Conservation (phyloP, 257 asterid species). For the Scutellaria galericulata region DNA sequence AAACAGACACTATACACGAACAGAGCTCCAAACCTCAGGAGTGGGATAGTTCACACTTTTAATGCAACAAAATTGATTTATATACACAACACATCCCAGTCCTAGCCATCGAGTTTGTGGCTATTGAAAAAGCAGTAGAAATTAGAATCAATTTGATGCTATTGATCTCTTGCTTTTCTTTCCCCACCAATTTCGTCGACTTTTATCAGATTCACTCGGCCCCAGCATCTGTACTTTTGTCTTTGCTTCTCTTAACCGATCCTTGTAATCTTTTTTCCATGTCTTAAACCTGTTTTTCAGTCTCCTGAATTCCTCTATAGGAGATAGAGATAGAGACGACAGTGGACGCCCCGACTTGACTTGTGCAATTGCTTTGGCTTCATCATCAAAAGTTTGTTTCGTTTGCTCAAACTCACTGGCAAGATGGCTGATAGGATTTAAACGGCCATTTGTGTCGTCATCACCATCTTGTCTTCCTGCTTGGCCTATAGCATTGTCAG, state of each 20-base stretch:
- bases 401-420: conserved; percentile 64
- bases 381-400: conserved; percentile 61
- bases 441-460: conserved; percentile 38
- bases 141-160: conserved; percentile 8
- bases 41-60: conserved; percentile 22
- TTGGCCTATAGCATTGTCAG: conserved; percentile 41
- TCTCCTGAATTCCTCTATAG: conserved; percentile 52
- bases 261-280: conserved; percentile 73
- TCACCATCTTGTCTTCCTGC: conserved; percentile 38
- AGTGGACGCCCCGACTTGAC: conserved; percentile 45
- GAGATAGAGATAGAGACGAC: conserved; percentile 25
- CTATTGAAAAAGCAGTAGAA: not conserved
- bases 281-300: conserved; percentile 63
- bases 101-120: conserved; percentile 16
- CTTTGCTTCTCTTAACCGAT: conserved; percentile 68
- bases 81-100: conserved; percentile 26
- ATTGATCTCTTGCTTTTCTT: conserved; percentile 49
- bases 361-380: conserved; percentile 53
- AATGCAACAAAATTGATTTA: conserved; percentile 35
- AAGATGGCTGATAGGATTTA: conserved; percentile 51
- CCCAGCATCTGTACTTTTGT: conserved; percentile 51
- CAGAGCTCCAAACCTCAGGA: not conserved
- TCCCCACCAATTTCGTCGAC: conserved; percentile 73
- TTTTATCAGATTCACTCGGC: conserved; percentile 53
- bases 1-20: conserved; percentile 33